Evolutionary conservation across 2,329 filamentous ascomycete species (phyloP), one percentile per base, ranked within the genome.

Genomic region (Penicillium hesseltinei): DNA sequence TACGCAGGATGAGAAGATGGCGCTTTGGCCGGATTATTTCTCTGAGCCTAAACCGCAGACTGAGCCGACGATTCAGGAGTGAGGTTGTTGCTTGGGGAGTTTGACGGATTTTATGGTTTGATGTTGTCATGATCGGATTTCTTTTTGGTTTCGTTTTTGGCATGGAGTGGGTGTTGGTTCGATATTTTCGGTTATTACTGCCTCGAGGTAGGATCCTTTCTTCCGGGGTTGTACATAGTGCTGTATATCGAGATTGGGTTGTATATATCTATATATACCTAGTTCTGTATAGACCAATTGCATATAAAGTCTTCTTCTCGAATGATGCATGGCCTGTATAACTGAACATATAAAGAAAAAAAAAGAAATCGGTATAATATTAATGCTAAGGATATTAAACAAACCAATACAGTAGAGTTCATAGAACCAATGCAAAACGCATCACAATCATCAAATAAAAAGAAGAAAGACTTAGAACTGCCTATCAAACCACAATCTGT

Each of bases 21-120:
- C 86, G 64, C 71, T 86, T 43, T 87, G 84, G 84, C 85, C 84
- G 0, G 81, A 86, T 66, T 76, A 79, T 9, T 85, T 85, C 63
- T 78, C 80, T 5, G 74, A 81, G 59, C 49, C 49, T 27, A 42
- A 21, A 29, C 70, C 78, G 50, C 10, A 21, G 35, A 71, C 77
- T 51, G 76, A 76, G 62, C 71, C 73, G 21, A 62, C 61, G 17
- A 64, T 66, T 38, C 47, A 54, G 21, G 63, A 66, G 36, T 50
- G 21, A 38, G 13, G 11, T 17, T 31, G 4, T 31, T 13, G 13
- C 10, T 33, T 27, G 21, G 17, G n/a, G 46, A 1, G 35, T 23
- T 58, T 59, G 35, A 25, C 42, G 31, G 31, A 21, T 43, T 42
- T 49, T n/a, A 19, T 39, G 33, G 47, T 35, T 47, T 61, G 31